Percentiles rank a stretch among this genome's conserved stretches.
phyloP scores from a whole-genome alignment of 768 basidiomycete species.

The Pholiota microspora region DNA sequence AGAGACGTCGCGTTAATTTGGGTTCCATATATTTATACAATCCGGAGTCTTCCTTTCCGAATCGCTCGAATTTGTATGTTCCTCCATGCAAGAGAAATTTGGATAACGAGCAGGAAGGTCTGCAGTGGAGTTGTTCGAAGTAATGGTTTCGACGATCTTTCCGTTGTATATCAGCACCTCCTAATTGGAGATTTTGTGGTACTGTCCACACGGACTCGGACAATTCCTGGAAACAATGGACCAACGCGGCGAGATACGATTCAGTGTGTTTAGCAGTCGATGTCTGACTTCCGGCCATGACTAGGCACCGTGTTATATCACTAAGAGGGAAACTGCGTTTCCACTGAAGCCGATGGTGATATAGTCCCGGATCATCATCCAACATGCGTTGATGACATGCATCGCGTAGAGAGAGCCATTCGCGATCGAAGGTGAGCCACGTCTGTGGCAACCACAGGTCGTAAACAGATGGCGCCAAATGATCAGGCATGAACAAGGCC shows the following conservation, averaged over 20 bases:
- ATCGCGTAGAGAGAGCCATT: conserved; percentile 3
- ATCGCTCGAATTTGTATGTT: not conserved
- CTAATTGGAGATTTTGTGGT: not conserved
- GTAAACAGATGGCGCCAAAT: not conserved
- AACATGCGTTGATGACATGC: conserved; percentile 1
- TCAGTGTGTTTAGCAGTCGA: conserved; percentile 9
- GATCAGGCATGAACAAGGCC: not conserved
- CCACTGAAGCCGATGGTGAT: not conserved
- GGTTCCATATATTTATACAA: not conserved
- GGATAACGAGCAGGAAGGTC: not conserved
- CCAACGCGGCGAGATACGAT: conserved; percentile 6
- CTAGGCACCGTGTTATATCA: conserved; percentile 11
- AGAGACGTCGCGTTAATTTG: not conserved
- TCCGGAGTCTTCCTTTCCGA: not conserved
- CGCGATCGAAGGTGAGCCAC: not conserved
- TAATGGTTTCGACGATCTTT: not conserved
- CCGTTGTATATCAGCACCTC: not conserved
- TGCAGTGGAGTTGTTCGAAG: not conserved
- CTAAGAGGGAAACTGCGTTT: conserved; percentile 7
- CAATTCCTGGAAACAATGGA: conserved; percentile 19
- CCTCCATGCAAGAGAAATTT: not conserved
- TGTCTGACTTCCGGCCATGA: conserved; percentile 3
- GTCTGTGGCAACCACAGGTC: not conserved
- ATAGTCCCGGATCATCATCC: not conserved
- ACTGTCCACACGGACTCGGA: conserved; percentile 1